A percentile compares a stretch with the other conserved stretches of the same genome.
phyloP scores from a whole-genome alignment of 192 early-diverging fungal species.

The Pecoramyces ruminantium region DNA sequence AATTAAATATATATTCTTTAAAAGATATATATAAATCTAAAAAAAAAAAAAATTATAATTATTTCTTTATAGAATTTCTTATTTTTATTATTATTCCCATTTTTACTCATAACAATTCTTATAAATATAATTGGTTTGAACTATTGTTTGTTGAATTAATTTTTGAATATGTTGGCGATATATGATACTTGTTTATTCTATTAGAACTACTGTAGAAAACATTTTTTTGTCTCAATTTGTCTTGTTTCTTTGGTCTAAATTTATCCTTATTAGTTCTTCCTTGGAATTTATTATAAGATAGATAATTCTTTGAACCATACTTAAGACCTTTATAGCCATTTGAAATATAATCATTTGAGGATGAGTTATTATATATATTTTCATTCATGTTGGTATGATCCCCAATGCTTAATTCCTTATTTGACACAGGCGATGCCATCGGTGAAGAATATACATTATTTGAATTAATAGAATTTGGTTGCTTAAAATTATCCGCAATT shows the following conservation, averaged over 20 bases:
- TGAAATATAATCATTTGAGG: background rate
- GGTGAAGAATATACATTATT: background rate
- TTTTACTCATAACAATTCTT: too few species aligned
- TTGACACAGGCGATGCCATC: background rate
- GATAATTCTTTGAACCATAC: background rate
- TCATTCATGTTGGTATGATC: background rate
- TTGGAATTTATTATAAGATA: background rate
- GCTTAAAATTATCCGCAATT: background rate
- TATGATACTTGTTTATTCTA: background rate
- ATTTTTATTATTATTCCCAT: too few species aligned
- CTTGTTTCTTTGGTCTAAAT: background rate
- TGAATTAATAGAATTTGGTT: background rate
- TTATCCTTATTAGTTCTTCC: background rate
- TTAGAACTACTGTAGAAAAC: background rate
- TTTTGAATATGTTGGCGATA: background rate
- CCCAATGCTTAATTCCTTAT: background rate
- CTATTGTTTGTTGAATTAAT: background rate
- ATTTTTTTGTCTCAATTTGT: background rate
- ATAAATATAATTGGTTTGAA: too few species aligned
- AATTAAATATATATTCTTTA: too few species aligned
- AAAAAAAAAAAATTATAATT: too few species aligned
- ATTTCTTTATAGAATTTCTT: too few species aligned
- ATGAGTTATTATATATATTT: background rate
- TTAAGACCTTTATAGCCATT: background rate
- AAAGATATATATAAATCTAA: too few species aligned